A percentile compares a stretch with the other conserved stretches of the same genome.
These are phyloP conservation scores for Neofusicoccum ribis DNA, from an alignment of 2,329 filamentous ascomycete genomes.

Conservation along the genomic window DNA sequence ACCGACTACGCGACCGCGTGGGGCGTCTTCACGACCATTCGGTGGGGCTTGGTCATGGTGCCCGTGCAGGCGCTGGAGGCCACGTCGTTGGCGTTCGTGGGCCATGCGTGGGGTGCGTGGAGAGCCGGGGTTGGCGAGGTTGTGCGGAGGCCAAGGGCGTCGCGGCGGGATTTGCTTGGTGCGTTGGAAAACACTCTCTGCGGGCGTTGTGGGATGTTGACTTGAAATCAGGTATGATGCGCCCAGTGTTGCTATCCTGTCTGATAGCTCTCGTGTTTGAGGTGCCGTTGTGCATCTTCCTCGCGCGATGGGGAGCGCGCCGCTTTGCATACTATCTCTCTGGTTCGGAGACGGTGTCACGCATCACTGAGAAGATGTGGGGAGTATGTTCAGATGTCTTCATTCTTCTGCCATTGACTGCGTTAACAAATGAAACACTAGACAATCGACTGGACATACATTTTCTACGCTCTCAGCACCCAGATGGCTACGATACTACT, in stretches of 20 bases:
- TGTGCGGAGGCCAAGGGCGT: background rate
- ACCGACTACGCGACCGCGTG: conserved; percentile 69
- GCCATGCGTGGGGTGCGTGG: conserved; percentile 64
- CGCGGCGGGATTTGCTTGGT: background rate
- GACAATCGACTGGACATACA: conserved; percentile 60
- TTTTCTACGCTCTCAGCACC: conserved; percentile 66
- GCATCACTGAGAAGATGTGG: conserved; percentile 68
- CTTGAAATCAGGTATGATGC: conserved; percentile 41
- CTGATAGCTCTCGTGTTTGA: conserved; percentile 59
- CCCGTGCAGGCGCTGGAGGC: conserved; percentile 68
- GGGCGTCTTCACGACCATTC: conserved; percentile 72
- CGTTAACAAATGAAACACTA: background rate
- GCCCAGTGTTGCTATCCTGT: conserved; percentile 57
- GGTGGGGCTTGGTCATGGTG: conserved; percentile 74
- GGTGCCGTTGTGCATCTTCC: conserved; percentile 61
- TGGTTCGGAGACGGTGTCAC: conserved; percentile 56
- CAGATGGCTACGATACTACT: conserved; percentile 66
- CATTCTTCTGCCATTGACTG: background rate
- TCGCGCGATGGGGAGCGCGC: conserved; percentile 60
- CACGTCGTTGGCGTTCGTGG: conserved; percentile 64
- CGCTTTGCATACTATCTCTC: conserved; percentile 66
- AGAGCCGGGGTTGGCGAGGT: conserved; percentile 28
- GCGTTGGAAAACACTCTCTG: background rate
- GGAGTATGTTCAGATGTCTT: conserved; percentile 26
- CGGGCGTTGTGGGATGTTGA: too few species aligned